A percentile compares a stretch with the other conserved stretches of the same genome.
These are phyloP conservation scores for Maudiozyma humilis DNA, from an alignment of 1,139 yeast species.

Conservation along the genomic window DNA sequence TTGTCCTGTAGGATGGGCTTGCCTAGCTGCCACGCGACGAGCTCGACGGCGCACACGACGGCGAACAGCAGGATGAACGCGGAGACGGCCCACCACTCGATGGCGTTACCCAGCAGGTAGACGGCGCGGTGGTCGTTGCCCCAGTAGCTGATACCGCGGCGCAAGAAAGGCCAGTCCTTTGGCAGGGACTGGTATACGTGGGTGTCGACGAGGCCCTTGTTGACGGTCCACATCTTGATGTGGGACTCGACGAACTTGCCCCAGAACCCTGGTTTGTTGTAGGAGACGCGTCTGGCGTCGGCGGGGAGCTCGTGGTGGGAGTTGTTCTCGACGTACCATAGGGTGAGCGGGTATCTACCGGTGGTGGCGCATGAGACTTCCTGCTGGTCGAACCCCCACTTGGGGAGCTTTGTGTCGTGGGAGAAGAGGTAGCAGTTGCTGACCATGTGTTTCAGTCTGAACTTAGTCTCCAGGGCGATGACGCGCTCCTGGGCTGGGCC, in stretches of 20 bases:
- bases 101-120: slow-evolving; percentile 83
- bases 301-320: slow-evolving; percentile 39
- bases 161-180: slow-evolving; percentile 76
- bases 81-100: slow-evolving; percentile 83
- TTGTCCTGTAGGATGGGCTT: slow-evolving; percentile 41
- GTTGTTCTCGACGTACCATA: slow-evolving; percentile 88
- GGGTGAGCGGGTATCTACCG: slow-evolving; percentile 64
- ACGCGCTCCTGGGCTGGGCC: slow-evolving; percentile 56
- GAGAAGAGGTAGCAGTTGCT: slow-evolving; percentile 86
- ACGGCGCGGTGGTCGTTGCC: slow-evolving; percentile 65
- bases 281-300: slow-evolving; percentile 49
- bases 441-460: slow-evolving; percentile 83
- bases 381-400: slow-evolving; percentile 95
- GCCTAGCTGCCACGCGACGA: slow-evolving; percentile 75
- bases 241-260: slow-evolving; percentile 73
- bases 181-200: slow-evolving; percentile 90
- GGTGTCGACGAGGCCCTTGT: slow-evolving; percentile 73
- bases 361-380: slow-evolving; percentile 89
- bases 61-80: slow-evolving; percentile 47
- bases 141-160: slow-evolving; percentile 96
- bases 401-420: slow-evolving; percentile 76
- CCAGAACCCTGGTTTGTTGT: slow-evolving; percentile 55
- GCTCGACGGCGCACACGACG: slow-evolving; percentile 44
- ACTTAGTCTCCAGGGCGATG: slow-evolving; percentile 73
- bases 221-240: slow-evolving; percentile 84